These are phyloP conservation scores for Lolium rigidum DNA, from an alignment of 176 grass and related monocot species.

Conservation along the genomic window DNA sequence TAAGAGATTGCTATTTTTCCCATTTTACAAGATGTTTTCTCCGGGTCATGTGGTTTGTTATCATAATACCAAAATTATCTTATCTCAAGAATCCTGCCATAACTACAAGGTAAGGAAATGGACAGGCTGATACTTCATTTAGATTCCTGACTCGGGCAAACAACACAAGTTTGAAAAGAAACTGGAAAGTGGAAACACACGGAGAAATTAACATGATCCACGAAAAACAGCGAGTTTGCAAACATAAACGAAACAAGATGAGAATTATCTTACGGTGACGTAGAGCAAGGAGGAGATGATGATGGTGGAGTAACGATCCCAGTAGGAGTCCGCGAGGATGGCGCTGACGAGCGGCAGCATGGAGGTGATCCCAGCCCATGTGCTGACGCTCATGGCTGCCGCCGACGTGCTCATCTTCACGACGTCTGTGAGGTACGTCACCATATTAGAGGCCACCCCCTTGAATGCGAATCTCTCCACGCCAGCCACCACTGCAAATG, in stretches of 20 bases:
- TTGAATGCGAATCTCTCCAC: slow-evolving; percentile 91
- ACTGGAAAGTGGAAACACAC: not conserved
- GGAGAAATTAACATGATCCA: not conserved
- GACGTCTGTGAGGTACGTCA: slow-evolving; percentile 78
- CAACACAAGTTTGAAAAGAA: not conserved
- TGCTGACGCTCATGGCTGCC: slow-evolving; percentile 76
- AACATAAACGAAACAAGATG: too few species aligned
- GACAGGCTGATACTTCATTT: not conserved
- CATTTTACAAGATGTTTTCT: not conserved
- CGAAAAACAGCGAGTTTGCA: not conserved
- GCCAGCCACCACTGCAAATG: slow-evolving; percentile 75
- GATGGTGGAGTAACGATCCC: slow-evolving; percentile 81
- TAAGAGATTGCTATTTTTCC: not conserved
- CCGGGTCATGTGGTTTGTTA: not conserved
- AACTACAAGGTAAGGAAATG: not conserved
- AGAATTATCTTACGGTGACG: slow-evolving; percentile 60
- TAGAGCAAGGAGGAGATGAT: slow-evolving; percentile 76
- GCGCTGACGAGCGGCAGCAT: slow-evolving; percentile 81
- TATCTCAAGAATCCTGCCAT: not conserved
- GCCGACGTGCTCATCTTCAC: slow-evolving; percentile 84
- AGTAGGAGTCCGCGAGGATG: slow-evolving; percentile 78
- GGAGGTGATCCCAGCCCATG: slow-evolving; percentile 84
- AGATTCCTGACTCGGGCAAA: not conserved
- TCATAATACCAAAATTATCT: not conserved
- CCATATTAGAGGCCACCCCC: slow-evolving; percentile 88